phyloP scores from a whole-genome alignment of 1,284 basidiomycete genomes.

The Fomitopsis betulina region DNA sequence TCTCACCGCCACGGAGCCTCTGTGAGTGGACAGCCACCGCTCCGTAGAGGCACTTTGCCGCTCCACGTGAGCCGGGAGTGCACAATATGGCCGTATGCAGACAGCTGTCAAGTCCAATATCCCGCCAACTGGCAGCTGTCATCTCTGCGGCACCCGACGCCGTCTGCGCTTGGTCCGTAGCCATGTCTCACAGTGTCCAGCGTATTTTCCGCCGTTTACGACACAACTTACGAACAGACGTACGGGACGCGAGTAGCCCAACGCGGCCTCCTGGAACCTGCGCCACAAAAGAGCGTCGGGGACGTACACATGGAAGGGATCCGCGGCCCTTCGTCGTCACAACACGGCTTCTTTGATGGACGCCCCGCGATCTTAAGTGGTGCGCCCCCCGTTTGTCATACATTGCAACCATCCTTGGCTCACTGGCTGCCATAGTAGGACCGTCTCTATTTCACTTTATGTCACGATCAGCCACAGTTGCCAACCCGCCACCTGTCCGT shows the following conservation, averaged over 20 bases:
- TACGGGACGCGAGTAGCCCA: background rate
- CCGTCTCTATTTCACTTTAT: conserved; percentile 1
- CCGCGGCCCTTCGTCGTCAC: conserved; percentile 6
- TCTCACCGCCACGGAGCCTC: background rate
- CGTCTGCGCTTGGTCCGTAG: background rate
- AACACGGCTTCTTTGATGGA: conserved; percentile 2
- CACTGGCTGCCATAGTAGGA: conserved; percentile 15
- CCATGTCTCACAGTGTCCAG: background rate
- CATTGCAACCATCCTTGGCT: conserved; percentile 16
- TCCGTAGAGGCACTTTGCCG: background rate
- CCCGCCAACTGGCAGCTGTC: background rate
- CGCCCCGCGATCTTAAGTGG: conserved; percentile 12
- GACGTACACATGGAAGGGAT: conserved; percentile 6
- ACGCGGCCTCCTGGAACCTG: background rate
- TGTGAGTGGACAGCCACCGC: background rate
- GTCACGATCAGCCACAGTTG: conserved; percentile 9
- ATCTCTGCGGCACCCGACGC: background rate
- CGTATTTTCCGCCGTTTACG: background rate
- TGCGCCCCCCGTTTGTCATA: conserved; percentile 11
- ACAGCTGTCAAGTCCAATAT: background rate
- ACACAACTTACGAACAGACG: background rate
- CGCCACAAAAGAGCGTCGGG: background rate
- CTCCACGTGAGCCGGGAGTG: background rate
- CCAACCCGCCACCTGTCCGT: conserved; percentile 10
- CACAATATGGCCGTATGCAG: background rate